phyloP scores from a whole-genome alignment of 306 rosid species.

The Senna siamea region DNA sequence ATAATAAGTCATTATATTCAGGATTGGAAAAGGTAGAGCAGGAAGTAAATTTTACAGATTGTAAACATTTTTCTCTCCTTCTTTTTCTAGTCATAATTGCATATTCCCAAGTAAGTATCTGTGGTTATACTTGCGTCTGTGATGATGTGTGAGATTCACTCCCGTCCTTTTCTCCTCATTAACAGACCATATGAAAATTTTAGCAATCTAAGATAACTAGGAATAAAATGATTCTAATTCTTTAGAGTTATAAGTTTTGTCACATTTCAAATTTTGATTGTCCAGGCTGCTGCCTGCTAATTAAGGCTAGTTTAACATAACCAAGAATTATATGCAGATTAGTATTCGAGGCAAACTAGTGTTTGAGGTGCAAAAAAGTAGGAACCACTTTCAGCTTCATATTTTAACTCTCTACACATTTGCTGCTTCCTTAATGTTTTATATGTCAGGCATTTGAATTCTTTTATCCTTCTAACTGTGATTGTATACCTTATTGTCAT shows the following conservation, averaged over 20 bases:
- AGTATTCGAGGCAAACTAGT: not conserved
- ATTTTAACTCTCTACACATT: not conserved
- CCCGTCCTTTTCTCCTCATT: not conserved
- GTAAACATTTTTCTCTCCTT: not conserved
- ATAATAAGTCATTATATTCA: not conserved
- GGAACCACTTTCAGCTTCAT: not conserved
- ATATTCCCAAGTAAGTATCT: not conserved
- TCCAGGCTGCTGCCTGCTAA: not conserved
- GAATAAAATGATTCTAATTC: not conserved
- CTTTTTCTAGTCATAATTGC: conserved; percentile 6
- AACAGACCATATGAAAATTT: not conserved
- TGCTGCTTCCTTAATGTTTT: not conserved
- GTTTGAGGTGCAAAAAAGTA: not conserved
- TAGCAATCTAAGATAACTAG: not conserved
- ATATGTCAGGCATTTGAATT: not conserved
- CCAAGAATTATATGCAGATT: not conserved
- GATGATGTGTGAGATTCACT: not conserved
- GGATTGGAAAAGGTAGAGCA: not conserved
- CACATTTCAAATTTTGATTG: not conserved
- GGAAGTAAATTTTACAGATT: conserved; percentile 22
- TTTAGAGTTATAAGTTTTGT: not conserved
- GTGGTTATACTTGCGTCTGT: not conserved
- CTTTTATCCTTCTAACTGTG: not conserved
- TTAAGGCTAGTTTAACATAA: conserved; percentile 9
- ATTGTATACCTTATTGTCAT: conserved; percentile 10